Conservation (phyloP, 768 basidiomycete species). For the Termitomyces sp. region DNA sequence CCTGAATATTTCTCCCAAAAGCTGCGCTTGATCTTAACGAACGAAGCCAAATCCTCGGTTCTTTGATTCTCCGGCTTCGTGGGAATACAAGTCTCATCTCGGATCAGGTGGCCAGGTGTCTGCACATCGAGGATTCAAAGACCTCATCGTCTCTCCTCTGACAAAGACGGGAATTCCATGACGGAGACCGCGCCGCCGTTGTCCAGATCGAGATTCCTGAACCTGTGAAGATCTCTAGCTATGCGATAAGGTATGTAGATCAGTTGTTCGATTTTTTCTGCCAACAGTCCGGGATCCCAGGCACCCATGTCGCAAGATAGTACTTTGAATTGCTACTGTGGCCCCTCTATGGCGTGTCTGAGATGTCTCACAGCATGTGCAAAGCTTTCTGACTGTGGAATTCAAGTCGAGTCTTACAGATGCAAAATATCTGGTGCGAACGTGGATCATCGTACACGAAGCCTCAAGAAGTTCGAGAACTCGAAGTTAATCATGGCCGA, state of each 20-base stretch:
- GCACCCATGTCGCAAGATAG: background rate
- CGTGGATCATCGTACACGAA: background rate
- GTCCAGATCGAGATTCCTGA: background rate
- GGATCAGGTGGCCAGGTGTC: background rate
- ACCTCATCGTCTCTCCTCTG: background rate
- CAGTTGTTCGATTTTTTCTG: background rate
- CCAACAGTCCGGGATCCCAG: background rate
- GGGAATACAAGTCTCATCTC: background rate
- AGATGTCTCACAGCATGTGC: background rate
- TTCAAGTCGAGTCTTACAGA: background rate
- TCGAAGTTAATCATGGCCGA: conserved; percentile 4
- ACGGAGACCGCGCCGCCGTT: background rate
- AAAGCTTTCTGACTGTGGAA: background rate
- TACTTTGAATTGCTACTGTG: background rate
- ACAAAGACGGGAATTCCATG: background rate
- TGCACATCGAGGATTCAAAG: background rate
- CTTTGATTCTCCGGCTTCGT: background rate
- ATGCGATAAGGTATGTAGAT: background rate
- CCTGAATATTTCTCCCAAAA: background rate
- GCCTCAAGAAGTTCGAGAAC: background rate
- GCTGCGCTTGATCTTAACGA: background rate
- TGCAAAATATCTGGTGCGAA: background rate
- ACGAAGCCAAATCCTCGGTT: background rate
- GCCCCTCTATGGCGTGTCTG: background rate
- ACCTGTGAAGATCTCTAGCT: background rate